These are phyloP conservation scores for Acephala macrosclerotiorum DNA, from an alignment of 2,329 filamentous ascomycete genomes.

Conservation along the genomic window DNA sequence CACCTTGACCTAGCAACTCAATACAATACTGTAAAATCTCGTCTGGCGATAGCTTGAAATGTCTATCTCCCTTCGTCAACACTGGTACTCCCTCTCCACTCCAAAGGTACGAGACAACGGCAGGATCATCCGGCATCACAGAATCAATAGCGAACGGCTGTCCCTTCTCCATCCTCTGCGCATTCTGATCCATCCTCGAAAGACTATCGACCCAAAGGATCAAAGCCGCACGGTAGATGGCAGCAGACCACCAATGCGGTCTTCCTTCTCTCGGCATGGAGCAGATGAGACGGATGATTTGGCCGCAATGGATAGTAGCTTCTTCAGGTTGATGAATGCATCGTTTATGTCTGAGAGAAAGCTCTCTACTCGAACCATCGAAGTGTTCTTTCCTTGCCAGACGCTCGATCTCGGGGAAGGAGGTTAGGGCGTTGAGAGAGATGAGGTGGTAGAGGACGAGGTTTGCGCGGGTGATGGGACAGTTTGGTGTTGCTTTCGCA, in stretches of 20 bases:
- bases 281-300: constrained; percentile 67
- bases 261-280: constrained; percentile 66
- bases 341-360: constrained; percentile 63
- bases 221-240: constrained; percentile 71
- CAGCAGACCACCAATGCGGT: constrained; percentile 75
- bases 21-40: constrained; percentile 58
- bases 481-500: constrained; percentile 61
- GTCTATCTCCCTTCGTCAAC: constrained; percentile 58
- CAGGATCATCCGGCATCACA: constrained; percentile 57
- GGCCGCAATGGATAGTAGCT: constrained; percentile 71
- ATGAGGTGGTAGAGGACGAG: constrained; percentile 75
- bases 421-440: constrained; percentile 71
- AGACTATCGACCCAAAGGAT: constrained; percentile 70
- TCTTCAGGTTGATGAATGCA: constrained; percentile 71
- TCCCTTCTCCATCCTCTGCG: constrained; percentile 42
- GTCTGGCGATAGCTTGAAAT: constrained; percentile 47
- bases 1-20: constrained; percentile 59
- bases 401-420: constrained; percentile 72
- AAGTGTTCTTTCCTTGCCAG: constrained; percentile 68
- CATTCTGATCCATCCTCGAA: constrained; percentile 53
- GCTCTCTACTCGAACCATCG: constrained; percentile 58
- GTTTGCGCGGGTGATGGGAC: constrained; percentile 68
- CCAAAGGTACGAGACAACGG: constrained; percentile 58
- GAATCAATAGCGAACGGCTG: constrained; percentile 57
- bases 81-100: constrained; percentile 60